Base-by-base conservation (phyloP, 305 asterid genomes). In the Salvia sclarea region DNA sequence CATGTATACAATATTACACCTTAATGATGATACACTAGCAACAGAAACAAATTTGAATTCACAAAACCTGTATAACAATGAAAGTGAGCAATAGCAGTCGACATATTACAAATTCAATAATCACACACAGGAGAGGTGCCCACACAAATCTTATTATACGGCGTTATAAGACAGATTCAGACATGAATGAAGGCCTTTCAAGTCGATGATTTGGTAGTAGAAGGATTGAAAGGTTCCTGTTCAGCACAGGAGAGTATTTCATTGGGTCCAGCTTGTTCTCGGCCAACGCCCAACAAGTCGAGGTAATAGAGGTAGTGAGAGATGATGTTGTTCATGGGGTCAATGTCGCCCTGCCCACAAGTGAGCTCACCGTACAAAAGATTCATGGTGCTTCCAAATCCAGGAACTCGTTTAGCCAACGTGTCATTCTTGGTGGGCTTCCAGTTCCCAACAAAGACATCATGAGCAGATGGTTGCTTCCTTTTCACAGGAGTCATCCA, bases 371-470 rank as follows among this genome's bases (percentile, higher is more conserved):
- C 92, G 0, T 90, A 88, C 74, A 92, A 75, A 62, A 92, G 50
- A 59, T 92, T 92, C 95, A 92, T 90, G 21, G 98, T 92, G 69
- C 78, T 37, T 68, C 98, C 97, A 50, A 92, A 92, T 48, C 98
- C 93, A 0, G 95, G 95, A 47, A 72, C 8, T 21, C 98, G 78
- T 35, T 90, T 82, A 38, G 88, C 55, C 75, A 80, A 53, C 0
- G 98, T 90, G 75, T 92, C 98, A 1, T 90, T 92, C 61, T 86
- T 90, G 0, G 95, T 86, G 41, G 97, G 96, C 77, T 88, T 90
- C 95, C 97, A 92, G 74, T 79, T 64, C 62, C 96, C 93, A 20
- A 90, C 91, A 1, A 92, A 88, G 61, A 59, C 87, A 0, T 86
- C 79, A 7, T 92, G 98, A 44, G 91, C 79, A 8, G 98, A 86